Evolutionary conservation across 768 basidiomycete species (phyloP).

Genomic region (Dendrothele bispora): DNA sequence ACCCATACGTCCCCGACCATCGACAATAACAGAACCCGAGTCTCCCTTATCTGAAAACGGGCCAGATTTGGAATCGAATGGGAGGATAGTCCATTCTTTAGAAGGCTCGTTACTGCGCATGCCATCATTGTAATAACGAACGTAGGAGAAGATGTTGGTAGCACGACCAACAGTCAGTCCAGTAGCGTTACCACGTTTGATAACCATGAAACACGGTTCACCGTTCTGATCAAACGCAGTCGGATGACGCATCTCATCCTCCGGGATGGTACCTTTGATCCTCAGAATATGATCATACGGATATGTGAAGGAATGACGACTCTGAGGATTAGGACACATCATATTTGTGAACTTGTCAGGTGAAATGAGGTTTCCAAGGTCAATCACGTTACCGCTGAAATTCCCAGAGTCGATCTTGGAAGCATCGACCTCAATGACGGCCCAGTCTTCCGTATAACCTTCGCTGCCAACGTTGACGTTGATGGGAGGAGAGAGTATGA

Average conservation of each 20-base stretch:
- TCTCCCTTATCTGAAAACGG: conserved; percentile 38
- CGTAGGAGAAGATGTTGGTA: conserved; percentile 24
- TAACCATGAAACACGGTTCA: conserved; percentile 29
- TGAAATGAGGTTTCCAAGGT: conserved; percentile 18
- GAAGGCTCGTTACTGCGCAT: conserved; percentile 17
- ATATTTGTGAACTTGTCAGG: conserved; percentile 8
- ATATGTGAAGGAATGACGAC: conserved; percentile 23
- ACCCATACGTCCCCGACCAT: conserved; percentile 28
- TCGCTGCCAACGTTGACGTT: conserved; percentile 10
- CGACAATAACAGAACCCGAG: conserved; percentile 36
- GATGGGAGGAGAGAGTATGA: conserved; percentile 26
- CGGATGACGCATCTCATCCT: conserved; percentile 27
- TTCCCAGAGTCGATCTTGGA: conserved; percentile 18
- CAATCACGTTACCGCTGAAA: conserved; percentile 27
- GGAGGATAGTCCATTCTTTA: conserved; percentile 29
- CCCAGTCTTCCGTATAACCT: conserved; percentile 22
- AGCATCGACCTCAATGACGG: conserved; percentile 21
- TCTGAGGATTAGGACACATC: conserved; percentile 16
- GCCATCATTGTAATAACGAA: conserved; percentile 18
- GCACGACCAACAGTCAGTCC: conserved; percentile 28
- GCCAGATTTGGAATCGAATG: conserved; percentile 24
- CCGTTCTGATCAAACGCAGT: conserved; percentile 16
- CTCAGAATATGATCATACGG: conserved; percentile 26
- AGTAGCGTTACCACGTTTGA: conserved; percentile 31
- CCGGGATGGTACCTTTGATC: conserved; percentile 22